Evolutionary conservation across 2,329 filamentous ascomycete species (phyloP).

Genomic region (Mycosphaerella sp.): DNA sequence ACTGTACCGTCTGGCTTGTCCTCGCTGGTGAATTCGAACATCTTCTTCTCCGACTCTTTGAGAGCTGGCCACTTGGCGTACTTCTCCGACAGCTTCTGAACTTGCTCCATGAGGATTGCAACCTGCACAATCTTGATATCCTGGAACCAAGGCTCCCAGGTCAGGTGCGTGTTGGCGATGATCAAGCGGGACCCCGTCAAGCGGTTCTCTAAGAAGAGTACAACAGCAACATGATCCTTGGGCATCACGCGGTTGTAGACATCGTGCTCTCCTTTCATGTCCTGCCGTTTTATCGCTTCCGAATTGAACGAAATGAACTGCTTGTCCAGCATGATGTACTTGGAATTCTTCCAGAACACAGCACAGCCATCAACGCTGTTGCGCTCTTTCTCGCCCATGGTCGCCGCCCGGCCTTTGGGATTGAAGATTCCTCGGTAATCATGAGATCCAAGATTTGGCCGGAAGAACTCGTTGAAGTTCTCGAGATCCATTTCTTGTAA

Average conservation of each 20-base stretch:
- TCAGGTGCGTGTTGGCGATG: conserved; percentile 87
- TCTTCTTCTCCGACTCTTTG: conserved; percentile 60
- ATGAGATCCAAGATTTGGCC: conserved; percentile 73
- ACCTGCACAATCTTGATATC: conserved; percentile 97
- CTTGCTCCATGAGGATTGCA: conserved; percentile 87
- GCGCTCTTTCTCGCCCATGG: conserved; percentile 84
- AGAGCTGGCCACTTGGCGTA: conserved; percentile 74
- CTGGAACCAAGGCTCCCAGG: conserved; percentile 84
- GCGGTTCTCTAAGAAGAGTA: conserved; percentile 88
- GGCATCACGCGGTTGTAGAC: conserved; percentile 99
- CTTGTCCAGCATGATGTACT: conserved; percentile 90
- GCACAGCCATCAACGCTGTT: conserved; percentile 92
- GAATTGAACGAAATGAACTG: conserved; percentile 87
- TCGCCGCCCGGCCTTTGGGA: conserved; percentile 82
- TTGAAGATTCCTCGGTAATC: conserved; percentile 94
- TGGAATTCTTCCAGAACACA: conserved; percentile 92
- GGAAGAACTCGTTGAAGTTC: conserved; percentile 86
- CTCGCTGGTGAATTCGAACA: conserved; percentile 44
- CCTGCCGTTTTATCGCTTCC: conserved; percentile 85
- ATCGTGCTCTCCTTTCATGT: conserved; percentile 96
- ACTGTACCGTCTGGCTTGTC: conserved; percentile 46
- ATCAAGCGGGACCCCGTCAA: conserved; percentile 85
- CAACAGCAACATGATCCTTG: conserved; percentile 90
- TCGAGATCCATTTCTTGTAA: conserved; percentile 91
- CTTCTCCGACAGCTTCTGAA: conserved; percentile 77